phyloP scores from a whole-genome alignment of 208 protist genomes.

The Crithidia brevicula region DNA sequence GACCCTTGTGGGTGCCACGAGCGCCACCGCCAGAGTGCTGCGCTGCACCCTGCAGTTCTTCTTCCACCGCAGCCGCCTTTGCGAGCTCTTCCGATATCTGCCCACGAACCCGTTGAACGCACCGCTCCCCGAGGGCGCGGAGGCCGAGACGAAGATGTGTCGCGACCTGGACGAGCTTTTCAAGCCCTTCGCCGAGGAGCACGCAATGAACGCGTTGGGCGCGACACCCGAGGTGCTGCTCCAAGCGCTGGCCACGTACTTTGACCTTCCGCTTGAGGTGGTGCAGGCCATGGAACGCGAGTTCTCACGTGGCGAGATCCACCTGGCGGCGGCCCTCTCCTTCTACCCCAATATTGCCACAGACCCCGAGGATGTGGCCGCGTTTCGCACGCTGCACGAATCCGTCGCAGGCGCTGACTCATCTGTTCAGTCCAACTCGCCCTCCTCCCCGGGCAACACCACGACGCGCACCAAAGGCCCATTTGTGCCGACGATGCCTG shows the following conservation, averaged over 20 bases:
- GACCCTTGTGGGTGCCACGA: conserved; percentile 46
- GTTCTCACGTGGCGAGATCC: conserved; percentile 42
- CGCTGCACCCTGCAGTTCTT: conserved; percentile 65
- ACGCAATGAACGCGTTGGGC: conserved; percentile 20
- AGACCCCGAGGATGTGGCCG: conserved; percentile 12
- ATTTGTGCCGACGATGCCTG: background rate
- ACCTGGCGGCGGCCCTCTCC: conserved; percentile 42
- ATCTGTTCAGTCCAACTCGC: conserved; percentile 1
- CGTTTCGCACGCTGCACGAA: conserved; percentile 12
- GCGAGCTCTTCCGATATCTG: conserved; percentile 42
- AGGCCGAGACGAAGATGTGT: conserved; percentile 19
- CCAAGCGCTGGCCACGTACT: conserved; percentile 52
- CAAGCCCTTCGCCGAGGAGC: conserved; percentile 22
- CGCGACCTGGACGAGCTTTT: conserved; percentile 43
- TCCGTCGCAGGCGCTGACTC: background rate
- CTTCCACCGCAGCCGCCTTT: conserved; percentile 49
- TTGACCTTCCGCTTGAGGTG: conserved; percentile 44
- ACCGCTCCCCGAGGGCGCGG: conserved; percentile 18
- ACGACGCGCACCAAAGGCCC: background rate
- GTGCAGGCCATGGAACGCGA: conserved; percentile 65
- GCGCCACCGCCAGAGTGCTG: conserved; percentile 55
- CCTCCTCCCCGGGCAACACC: background rate
- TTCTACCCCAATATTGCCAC: conserved; percentile 37
- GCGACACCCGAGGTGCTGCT: conserved; percentile 29
- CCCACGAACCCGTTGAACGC: conserved; percentile 64